Base-by-base conservation (phyloP, 2,329 filamentous ascomycete species). In the Apiospora marii region DNA sequence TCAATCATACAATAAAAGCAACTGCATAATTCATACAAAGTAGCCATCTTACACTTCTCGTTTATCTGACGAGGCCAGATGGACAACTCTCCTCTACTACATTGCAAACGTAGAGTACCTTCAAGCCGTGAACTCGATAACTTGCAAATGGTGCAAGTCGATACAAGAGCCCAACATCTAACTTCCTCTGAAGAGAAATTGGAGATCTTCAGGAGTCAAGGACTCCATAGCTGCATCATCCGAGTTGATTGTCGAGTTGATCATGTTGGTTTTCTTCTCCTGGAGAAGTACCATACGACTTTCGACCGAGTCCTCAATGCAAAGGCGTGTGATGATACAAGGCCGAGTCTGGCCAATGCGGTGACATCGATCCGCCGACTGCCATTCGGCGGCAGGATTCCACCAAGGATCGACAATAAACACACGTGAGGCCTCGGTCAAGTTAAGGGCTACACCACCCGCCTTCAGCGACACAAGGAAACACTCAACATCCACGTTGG, bases 381-480 rank as follows among this genome's bases (percentile, higher is more conserved):
- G 96, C 96, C 96, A 99, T 84, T 99, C 96, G 0, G 96, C 96
- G n/a, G 95, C 95, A n/a, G 96, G 96, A 77, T 98, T 98, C 96
- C 96, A 99, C 96, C 96, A 98, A 77, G 96, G 96, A 79, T 99
- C 96, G 73, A 98, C 92, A 74, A 98, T 98, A 82, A 98, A 98
- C 13, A 99, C 96, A 68, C 94, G 89, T 2, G 94, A 97, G 0
- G 96, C 96, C 82, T 99, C 96, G 0, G 96, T 98, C 73, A 99
- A 84, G 79, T 99, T 99, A 75, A 99, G 86, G 0, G 96, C 96
- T 0, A 99, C 96, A 80, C 96, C 96, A 53, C 96, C 96, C 8
- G 96, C 96, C 84, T 98, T 98, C 74, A 99, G 87, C 0, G 95
- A 98, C 0, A 99, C 96, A 1, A 99, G 86, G 82, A 99, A 99